Conservation (phyloP, 2,329 filamentous ascomycete species). For the Biscogniauxia marginata region DNA sequence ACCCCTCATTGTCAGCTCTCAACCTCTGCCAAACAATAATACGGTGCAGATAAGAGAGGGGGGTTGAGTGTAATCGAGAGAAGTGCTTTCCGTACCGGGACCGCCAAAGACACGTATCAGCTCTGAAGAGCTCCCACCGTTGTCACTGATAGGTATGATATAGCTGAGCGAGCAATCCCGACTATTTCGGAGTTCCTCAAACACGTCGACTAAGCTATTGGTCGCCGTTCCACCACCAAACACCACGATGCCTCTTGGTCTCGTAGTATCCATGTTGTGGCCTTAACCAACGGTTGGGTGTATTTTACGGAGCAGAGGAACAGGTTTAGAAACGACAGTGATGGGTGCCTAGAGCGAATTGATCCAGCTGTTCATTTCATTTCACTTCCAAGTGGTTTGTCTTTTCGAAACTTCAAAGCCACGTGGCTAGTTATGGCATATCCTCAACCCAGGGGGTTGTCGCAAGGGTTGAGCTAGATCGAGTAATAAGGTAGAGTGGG, state of each 20-base stretch:
- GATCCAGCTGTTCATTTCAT: too few relatives aligned
- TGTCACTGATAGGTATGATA: conserved; percentile 93
- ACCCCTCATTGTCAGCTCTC: conserved; percentile 11
- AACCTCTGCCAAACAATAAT: conserved; percentile 3
- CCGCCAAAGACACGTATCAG: conserved; percentile 93
- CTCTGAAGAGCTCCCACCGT: conserved; percentile 91
- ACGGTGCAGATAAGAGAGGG: not conserved
- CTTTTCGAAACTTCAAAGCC: not conserved
- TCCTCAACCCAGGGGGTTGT: not conserved
- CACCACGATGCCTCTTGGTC: conserved; percentile 64
- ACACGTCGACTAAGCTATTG: conserved; percentile 90
- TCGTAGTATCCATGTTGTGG: conserved; percentile 20
- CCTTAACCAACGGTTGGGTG: not conserved
- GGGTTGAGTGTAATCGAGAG: not conserved
- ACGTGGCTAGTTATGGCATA: not conserved
- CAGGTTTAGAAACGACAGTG: too few relatives aligned
- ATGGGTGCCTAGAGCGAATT: too few relatives aligned
- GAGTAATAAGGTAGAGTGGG: not conserved
- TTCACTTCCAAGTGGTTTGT: not conserved
- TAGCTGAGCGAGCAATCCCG: conserved; percentile 72
- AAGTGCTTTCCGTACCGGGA: conserved; percentile 58
- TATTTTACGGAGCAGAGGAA: too few relatives aligned
- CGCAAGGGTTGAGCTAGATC: not conserved
- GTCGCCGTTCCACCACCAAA: conserved; percentile 94
- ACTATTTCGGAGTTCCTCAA: conserved; percentile 63